Conservation (phyloP, 768 basidiomycete species). For the Crepidotus variabilis region DNA sequence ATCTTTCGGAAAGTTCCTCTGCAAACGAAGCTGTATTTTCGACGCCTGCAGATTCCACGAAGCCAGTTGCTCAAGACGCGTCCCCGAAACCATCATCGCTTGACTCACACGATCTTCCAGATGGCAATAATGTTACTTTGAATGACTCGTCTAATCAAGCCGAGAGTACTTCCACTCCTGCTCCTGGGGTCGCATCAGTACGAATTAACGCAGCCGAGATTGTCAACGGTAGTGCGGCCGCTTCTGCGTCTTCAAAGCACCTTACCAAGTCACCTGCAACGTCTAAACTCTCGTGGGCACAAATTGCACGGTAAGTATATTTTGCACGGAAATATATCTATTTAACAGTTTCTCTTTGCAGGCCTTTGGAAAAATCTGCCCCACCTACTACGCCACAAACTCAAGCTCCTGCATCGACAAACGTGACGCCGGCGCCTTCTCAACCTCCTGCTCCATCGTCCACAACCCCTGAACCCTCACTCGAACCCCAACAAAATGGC, state of each 20-base stretch:
- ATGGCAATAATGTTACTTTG: slow-evolving; percentile 25
- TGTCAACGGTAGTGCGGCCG: slow-evolving; percentile 23
- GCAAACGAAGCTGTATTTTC: slow-evolving; percentile 7
- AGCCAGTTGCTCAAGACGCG: slow-evolving; percentile 19
- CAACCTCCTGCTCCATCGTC: slow-evolving; percentile 25
- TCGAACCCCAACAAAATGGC: slow-evolving; percentile 29
- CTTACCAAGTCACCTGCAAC: slow-evolving; percentile 59
- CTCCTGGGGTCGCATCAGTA: slow-evolving; percentile 25
- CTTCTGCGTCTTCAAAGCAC: slow-evolving; percentile 28
- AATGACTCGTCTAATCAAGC: slow-evolving; percentile 27
- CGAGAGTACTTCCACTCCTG: slow-evolving; percentile 26
- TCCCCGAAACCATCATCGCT: slow-evolving; percentile 12
- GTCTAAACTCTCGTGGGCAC: slow-evolving; percentile 83
- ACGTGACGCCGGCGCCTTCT: slow-evolving; percentile 25
- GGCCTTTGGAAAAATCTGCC: slow-evolving; percentile 63
- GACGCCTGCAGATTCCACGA: slow-evolving; percentile 16
- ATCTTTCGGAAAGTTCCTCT: slow-evolving; percentile 31
- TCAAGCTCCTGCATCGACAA: background rate
- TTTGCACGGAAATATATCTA: slow-evolving; percentile 2
- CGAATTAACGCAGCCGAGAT: slow-evolving; percentile 29
- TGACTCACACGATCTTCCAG: slow-evolving; percentile 24
- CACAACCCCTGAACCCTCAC: slow-evolving; percentile 26
- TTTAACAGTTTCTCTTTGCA: slow-evolving; percentile 21
- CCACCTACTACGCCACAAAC: slow-evolving; percentile 29
- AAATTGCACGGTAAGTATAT: slow-evolving; percentile 63